These are phyloP conservation scores for Candida maltosa DNA, from an alignment of 805 yeast species.

Conservation along the genomic window DNA sequence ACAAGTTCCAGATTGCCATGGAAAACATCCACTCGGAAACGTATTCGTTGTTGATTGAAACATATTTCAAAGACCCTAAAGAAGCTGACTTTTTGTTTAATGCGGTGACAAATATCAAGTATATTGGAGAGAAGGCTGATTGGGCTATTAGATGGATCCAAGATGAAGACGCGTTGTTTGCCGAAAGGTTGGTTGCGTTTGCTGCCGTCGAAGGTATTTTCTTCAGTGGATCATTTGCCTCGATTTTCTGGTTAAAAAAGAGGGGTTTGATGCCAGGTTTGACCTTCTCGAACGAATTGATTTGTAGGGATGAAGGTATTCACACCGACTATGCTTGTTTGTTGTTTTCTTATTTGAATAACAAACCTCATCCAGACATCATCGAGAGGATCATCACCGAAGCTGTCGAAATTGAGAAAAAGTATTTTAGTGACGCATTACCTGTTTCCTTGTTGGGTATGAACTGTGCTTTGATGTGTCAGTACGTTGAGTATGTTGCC, in stretches of 20 bases:
- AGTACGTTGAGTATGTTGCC: constrained; percentile 96
- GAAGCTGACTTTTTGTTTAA: constrained; percentile 88
- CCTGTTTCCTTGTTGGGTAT: constrained; percentile 92
- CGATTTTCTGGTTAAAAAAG: constrained; percentile 98
- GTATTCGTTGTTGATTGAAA: constrained; percentile 88
- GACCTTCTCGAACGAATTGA: constrained; percentile 95
- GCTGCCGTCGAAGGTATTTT: constrained; percentile 99
- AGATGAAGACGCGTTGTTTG: constrained; percentile 84
- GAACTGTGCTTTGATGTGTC: constrained; percentile 93
- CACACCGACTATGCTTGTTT: constrained; percentile 98
- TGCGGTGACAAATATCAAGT: constrained; percentile 94
- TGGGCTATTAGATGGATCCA: constrained; percentile 98
- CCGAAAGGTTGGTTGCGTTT: constrained; percentile 94
- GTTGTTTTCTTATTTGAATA: constrained; percentile 85
- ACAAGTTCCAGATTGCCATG: constrained; percentile 99
- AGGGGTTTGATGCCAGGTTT: constrained; percentile 99
- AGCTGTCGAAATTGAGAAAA: constrained; percentile 93
- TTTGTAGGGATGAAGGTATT: constrained; percentile 97
- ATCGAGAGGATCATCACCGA: constrained; percentile 87
- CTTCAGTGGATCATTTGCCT: constrained; percentile 97
- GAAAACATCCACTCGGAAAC: constrained; percentile 98
- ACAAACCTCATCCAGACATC: constrained; percentile 78
- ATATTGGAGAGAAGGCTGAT: constrained; percentile 94
- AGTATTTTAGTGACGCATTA: constrained; percentile 90
- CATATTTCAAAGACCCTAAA: constrained; percentile 93